phyloP scores from a whole-genome alignment of 257 asterid genomes.

The Scutellaria minor region DNA sequence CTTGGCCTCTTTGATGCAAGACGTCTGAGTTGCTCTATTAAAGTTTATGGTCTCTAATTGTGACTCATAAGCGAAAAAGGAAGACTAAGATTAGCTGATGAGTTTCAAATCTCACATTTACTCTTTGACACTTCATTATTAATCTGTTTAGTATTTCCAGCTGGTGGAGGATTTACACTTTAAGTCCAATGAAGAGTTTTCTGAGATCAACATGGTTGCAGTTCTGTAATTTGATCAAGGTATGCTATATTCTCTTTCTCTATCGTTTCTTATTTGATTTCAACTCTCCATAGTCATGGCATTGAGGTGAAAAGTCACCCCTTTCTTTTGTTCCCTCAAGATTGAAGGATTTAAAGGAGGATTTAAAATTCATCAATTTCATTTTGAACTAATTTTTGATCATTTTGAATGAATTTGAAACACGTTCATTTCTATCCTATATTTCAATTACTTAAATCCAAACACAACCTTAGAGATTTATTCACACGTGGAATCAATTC shows the following conservation, averaged over 20 bases:
- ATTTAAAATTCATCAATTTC: too few species aligned
- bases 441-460: too few species aligned
- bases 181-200: conserved; percentile 48
- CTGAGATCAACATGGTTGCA: conserved; percentile 54
- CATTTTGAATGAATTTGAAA: too few species aligned
- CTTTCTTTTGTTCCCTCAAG: background rate
- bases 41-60: conserved; percentile 1
- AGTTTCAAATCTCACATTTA: conserved; percentile 12
- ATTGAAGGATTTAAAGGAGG: background rate
- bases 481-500: background rate
- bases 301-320: background rate
- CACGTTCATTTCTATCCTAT: too few species aligned
- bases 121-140: conserved; percentile 8
- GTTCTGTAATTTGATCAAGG: conserved; percentile 58
- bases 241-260: conserved; percentile 27
- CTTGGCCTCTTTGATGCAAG: conserved; percentile 8
- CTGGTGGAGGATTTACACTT: conserved; percentile 20
- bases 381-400: too few species aligned
- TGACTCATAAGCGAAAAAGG: background rate
- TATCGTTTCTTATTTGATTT: conserved; percentile 1
- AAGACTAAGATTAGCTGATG: background rate
- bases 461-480: background rate
- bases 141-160: background rate
- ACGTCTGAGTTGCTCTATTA: conserved; percentile 5
- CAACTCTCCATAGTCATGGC: background rate